Evolutionary conservation across 2,329 filamentous ascomycete species (phyloP).

Genomic region (Apiospora rasikravindrae): DNA sequence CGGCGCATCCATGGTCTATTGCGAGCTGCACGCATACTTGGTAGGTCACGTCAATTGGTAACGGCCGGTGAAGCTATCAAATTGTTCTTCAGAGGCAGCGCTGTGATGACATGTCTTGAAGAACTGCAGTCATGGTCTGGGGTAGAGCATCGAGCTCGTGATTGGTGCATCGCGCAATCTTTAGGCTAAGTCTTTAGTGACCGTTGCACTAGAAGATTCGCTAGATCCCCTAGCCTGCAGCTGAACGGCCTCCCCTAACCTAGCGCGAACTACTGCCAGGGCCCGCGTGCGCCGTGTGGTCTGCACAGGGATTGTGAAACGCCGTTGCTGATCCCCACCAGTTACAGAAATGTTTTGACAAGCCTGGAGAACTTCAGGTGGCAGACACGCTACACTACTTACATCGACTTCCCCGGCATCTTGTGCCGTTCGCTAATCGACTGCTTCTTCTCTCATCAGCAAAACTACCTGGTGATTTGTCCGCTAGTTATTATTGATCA

Average conservation of each 20-base stretch:
- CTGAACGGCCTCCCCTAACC: too few relatives aligned
- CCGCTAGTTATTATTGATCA: not conserved
- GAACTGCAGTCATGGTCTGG: not conserved
- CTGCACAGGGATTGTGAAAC: not conserved
- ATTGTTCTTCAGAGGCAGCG: not conserved
- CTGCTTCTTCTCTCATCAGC: not conserved
- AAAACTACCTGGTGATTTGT: not conserved
- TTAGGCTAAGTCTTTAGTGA: not conserved
- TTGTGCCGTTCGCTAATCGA: not conserved
- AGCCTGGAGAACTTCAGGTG: not conserved
- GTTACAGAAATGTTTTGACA: conserved; percentile 7
- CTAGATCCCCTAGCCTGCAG: not conserved
- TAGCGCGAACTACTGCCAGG: conserved; percentile 10
- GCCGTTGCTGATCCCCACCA: not conserved
- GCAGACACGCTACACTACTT: not conserved
- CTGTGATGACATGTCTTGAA: not conserved
- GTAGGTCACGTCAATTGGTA: too few relatives aligned
- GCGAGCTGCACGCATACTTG: too few relatives aligned
- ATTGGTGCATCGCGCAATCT: not conserved
- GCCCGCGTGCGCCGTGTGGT: not conserved
- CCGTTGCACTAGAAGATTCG: not conserved
- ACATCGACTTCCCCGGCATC: not conserved
- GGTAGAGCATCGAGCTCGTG: not conserved
- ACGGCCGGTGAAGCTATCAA: too few relatives aligned
- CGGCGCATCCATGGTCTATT: too few relatives aligned